These are phyloP conservation scores for Erodium maritimum DNA, from an alignment of 345 rosid species.

Conservation along the genomic window DNA sequence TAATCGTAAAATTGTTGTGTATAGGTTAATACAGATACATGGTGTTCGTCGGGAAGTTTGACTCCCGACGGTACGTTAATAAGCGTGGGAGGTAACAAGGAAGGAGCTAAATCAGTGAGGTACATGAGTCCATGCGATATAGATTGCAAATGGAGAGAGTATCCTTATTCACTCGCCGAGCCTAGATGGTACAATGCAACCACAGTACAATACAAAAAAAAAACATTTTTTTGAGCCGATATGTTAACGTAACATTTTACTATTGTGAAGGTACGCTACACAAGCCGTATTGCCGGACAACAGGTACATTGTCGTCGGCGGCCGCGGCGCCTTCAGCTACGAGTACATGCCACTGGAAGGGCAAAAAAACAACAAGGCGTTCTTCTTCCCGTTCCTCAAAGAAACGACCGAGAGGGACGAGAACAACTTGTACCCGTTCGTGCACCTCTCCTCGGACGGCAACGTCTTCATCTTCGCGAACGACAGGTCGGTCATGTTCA, in stretches of 20 bases:
- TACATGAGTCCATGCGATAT: background rate
- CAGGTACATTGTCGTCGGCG: conserved; percentile 26
- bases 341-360: conserved; percentile 24
- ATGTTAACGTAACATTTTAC: too few relatives aligned
- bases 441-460: conserved; percentile 48
- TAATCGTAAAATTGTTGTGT: too few relatives aligned
- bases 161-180: conserved; percentile 2
- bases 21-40: too few relatives aligned
- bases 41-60: too few relatives aligned
- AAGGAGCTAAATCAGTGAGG: too few relatives aligned
- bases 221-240: too few relatives aligned
- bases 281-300: conserved; percentile 3
- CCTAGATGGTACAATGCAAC: conserved; percentile 29
- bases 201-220: conserved; percentile 24
- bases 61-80: too few relatives aligned
- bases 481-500: conserved; percentile 31
- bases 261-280: too few relatives aligned
- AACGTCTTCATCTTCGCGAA: conserved; percentile 42
- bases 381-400: conserved; percentile 32
- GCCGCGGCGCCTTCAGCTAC: conserved; percentile 21
- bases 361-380: conserved; percentile 10
- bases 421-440: conserved; percentile 52
- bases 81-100: too few relatives aligned
- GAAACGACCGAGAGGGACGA: conserved; percentile 17
- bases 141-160: conserved; percentile 26